These are phyloP conservation scores for Cladosporium oxysporum DNA, from an alignment of 2,329 filamentous ascomycete genomes.

Conservation along the genomic window DNA sequence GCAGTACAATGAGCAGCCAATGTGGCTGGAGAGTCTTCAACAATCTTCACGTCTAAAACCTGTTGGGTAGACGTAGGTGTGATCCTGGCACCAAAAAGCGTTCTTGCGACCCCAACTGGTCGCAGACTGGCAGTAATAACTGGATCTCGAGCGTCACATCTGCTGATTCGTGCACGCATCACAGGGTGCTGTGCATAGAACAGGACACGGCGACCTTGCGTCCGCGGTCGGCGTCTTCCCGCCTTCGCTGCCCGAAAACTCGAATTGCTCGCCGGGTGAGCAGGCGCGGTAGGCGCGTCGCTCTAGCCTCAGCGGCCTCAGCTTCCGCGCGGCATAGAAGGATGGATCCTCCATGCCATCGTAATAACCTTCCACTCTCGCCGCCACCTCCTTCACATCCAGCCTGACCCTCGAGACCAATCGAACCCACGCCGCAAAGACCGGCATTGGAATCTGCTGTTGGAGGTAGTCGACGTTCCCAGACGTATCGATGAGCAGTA, in stretches of 20 bases:
- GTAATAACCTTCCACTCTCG: not conserved
- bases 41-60: too few species aligned
- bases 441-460: not conserved
- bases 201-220: too few species aligned
- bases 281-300: not conserved
- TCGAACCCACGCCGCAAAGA: not conserved
- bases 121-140: too few species aligned
- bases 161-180: too few species aligned
- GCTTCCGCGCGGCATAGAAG: not conserved
- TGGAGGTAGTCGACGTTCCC: not conserved
- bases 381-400: not conserved
- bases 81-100: too few species aligned
- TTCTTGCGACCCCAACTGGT: too few species aligned
- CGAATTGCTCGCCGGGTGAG: not conserved
- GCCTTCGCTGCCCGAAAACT: not conserved
- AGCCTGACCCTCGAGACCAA: not conserved
- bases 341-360: not conserved
- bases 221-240: not conserved
- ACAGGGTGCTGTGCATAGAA: too few species aligned
- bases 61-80: too few species aligned
- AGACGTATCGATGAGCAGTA: not conserved
- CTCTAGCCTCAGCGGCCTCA: not conserved
- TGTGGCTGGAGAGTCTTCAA: too few species aligned
- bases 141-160: too few species aligned
- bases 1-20: too few species aligned